A percentile compares a stretch with the other conserved stretches of the same genome.
Evolutionary conservation across 1,284 basidiomycete genomes (phyloP).

Genomic region (Hemileia vastatrix): DNA sequence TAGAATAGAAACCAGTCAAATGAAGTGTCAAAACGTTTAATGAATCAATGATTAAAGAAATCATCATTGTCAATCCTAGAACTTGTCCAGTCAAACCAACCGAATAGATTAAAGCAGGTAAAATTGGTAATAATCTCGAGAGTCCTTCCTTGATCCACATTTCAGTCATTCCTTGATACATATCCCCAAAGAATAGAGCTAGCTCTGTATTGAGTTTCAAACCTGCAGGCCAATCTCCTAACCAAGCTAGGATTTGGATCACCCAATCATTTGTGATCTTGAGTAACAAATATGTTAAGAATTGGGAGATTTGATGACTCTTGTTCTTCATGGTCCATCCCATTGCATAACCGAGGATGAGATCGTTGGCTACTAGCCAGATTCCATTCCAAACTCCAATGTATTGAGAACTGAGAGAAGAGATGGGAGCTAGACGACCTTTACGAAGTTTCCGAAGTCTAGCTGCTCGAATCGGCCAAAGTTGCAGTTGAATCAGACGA

Average conservation of each 20-base stretch:
- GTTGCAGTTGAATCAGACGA: slow-evolving; percentile 29
- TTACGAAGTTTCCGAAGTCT: slow-evolving; percentile 30
- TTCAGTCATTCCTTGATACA: slow-evolving; percentile 27
- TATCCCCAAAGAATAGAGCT: slow-evolving; percentile 36
- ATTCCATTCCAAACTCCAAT: too few relatives aligned
- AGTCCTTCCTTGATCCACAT: slow-evolving; percentile 49
- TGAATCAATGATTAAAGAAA: slow-evolving; percentile 30
- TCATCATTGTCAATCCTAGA: too few relatives aligned
- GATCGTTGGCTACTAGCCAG: slow-evolving; percentile 37
- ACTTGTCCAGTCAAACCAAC: too few relatives aligned
- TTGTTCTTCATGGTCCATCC: slow-evolving; percentile 6
- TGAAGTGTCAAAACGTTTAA: slow-evolving; percentile 32
- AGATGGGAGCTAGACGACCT: slow-evolving; percentile 28
- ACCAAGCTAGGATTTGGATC: slow-evolving; percentile 29
- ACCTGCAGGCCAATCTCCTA: slow-evolving; percentile 40
- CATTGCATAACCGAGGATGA: slow-evolving; percentile 33
- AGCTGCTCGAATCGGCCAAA: slow-evolving; percentile 30
- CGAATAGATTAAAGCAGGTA: too few relatives aligned
- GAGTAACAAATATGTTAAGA: not conserved
- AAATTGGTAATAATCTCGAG: too few relatives aligned
- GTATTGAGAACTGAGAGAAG: slow-evolving; percentile 31
- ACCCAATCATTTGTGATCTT: not conserved
- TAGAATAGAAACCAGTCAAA: slow-evolving; percentile 30
- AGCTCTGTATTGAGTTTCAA: slow-evolving; percentile 43
- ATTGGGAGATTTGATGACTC: not conserved